Evolutionary conservation across 2,329 filamentous ascomycete genomes (phyloP), one percentile per base, ranked within the genome.

Genomic region (Diaporthe eres): DNA sequence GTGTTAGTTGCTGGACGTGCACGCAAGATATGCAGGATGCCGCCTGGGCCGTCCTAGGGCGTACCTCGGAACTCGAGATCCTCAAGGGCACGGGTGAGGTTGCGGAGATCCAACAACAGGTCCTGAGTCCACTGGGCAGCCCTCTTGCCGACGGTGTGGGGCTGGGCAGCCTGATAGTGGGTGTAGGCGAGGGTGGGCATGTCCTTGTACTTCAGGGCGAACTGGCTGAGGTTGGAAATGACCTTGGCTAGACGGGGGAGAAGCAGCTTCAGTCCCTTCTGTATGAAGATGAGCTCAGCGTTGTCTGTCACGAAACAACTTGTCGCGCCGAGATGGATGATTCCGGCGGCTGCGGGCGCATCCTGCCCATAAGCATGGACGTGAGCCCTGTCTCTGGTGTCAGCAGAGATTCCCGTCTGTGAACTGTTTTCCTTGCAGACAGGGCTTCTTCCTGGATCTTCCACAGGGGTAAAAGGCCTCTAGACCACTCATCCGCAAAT

Each of bases 201-300:
- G 75, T 78, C 79, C 85, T 94, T 95, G 87, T 92, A 92, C 82
- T 95, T 82, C 76, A 92, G 82, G 7, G 95, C 93, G 82, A 98
- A 97, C 44, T 88, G 83, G 34, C 90, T 88, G 39, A 98, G 88
- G 84, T 95, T 95, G 77, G 90, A 86, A 78, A 98, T 93, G 74
- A 95, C 93, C 79, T 92, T 94, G 71, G 95, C 94, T 9, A 98
- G 85, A 85, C 96, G 97, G 49, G 91, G 91, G 12, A 94, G 86
- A 5, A 98, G 83, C n/a, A 98, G 85, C 79, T 96, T 91, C 74
- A 98, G 86, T 8, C 91, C 95, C 76, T 95, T 91, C 34, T 92
- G 87, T 80, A 95, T 90, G 80, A 97, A 91, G 78, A 97, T 95
- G 49, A 96, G 86, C 80, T 96, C 94, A 3, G 92, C 89, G 78